These are phyloP conservation scores for Debaryomyces prosopidis DNA, from an alignment of 805 yeast genomes.

Conservation along the genomic window DNA sequence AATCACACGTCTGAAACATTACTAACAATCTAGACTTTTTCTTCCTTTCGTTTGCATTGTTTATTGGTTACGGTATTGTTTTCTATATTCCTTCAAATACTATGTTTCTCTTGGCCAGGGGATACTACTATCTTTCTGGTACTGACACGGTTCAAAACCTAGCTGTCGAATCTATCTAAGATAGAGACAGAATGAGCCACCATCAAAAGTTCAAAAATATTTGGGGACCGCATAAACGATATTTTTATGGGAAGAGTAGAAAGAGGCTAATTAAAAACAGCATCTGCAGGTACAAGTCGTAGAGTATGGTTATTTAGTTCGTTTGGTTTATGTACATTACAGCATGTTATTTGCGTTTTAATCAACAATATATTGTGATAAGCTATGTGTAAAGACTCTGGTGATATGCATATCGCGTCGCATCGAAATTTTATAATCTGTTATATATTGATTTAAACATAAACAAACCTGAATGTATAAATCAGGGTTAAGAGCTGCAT, in stretches of 20 bases:
- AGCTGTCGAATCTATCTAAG: too few species aligned
- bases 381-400: too few species aligned
- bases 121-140: conserved; percentile 38
- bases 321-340: not conserved
- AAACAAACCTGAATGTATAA: conserved; percentile 4
- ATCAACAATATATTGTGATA: not conserved
- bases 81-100: conserved; percentile 24
- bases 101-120: conserved; percentile 28
- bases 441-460: not conserved
- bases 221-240: too few species aligned
- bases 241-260: too few species aligned
- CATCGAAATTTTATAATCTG: too few species aligned
- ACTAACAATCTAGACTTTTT: conserved; percentile 17
- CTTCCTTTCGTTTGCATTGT: conserved; percentile 20
- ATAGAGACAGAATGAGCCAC: too few species aligned
- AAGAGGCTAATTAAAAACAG: too few species aligned
- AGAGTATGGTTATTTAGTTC: not conserved
- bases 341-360: not conserved
- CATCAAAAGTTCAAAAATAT: too few species aligned
- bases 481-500: conserved; percentile 38
- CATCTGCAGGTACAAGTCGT: too few species aligned
- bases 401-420: too few species aligned
- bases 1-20: not conserved
- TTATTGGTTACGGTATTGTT: conserved; percentile 30
- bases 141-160: conserved; percentile 7